Percentiles rank a stretch among this genome's conserved stretches.
Evolutionary conservation across 2,329 filamentous ascomycete species (phyloP).

Genomic region (Trichoderma cornu-damae): DNA sequence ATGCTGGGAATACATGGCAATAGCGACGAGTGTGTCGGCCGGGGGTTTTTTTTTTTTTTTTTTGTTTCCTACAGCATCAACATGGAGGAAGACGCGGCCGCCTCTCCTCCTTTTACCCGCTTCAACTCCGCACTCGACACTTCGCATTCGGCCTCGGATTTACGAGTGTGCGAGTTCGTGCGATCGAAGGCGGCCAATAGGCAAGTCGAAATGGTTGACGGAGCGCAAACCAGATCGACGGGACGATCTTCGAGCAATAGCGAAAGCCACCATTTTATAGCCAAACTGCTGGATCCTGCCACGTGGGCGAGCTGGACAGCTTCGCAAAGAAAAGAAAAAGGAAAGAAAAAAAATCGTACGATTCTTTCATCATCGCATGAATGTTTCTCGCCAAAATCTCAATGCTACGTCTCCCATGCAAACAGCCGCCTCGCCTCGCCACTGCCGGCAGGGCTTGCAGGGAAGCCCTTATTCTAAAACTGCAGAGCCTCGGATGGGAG

Average conservation of each 20-base stretch:
- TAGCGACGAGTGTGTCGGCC: background rate
- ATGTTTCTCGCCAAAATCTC: constrained; percentile 10
- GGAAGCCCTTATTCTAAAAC: background rate
- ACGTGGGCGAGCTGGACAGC: background rate
- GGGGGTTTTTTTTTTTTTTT: constrained; percentile 1
- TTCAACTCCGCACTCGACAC: background rate
- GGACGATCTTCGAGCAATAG: background rate
- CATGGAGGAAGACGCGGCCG: background rate
- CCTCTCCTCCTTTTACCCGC: constrained; percentile 2
- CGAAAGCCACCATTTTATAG: constrained; percentile 5
- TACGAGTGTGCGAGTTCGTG: background rate
- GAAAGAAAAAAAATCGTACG: constrained; percentile 19
- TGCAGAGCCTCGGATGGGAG: background rate
- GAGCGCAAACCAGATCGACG: background rate
- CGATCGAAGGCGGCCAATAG: background rate
- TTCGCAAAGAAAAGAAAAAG: too few relatives aligned
- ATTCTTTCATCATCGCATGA: constrained; percentile 17
- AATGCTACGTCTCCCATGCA: constrained; percentile 2
- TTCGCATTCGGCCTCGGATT: background rate
- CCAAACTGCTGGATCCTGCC: constrained; percentile 7
- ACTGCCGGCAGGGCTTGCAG: background rate
- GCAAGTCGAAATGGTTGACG: background rate
- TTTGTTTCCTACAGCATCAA: constrained; percentile 8
- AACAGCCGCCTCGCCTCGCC: constrained; percentile 4
- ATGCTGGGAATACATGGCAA: too few relatives aligned